These are phyloP conservation scores for Aspergillus sp. DNA, from an alignment of 2,329 filamentous ascomycete genomes.

Conservation along the genomic window DNA sequence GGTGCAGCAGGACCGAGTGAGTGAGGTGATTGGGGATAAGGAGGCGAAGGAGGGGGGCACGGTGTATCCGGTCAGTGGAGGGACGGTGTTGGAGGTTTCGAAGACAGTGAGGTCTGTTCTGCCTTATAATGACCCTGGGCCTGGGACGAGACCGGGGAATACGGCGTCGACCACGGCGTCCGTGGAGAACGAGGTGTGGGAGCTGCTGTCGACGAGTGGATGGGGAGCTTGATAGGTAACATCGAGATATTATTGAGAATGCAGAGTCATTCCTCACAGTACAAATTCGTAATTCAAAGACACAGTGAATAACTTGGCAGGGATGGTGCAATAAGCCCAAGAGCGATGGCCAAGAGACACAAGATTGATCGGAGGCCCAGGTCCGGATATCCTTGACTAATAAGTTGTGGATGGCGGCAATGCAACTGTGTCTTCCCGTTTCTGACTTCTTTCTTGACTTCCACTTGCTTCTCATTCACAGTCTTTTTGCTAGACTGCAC, in stretches of 20 bases:
- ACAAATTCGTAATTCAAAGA: no score
- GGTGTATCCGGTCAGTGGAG: constrained; percentile 44
- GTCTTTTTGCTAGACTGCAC: not conserved
- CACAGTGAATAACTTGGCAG: not conserved
- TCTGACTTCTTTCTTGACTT: not conserved
- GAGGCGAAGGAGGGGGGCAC: constrained; percentile 23
- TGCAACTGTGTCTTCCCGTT: not conserved
- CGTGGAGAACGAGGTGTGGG: constrained; percentile 51
- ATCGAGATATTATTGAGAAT: not conserved
- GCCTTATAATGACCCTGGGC: constrained; percentile 55
- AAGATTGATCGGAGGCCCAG: not conserved
- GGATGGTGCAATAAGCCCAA: not conserved
- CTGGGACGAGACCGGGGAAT: constrained; percentile 47
- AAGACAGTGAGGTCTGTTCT: constrained; percentile 53
- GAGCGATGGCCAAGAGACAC: not conserved
- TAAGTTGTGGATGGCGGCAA: not conserved
- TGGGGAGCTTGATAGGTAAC: constrained; percentile 47
- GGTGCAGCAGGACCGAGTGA: constrained; percentile 50
- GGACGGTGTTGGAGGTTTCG: constrained; percentile 58
- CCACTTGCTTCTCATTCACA: not conserved
- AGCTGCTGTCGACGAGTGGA: constrained; percentile 46
- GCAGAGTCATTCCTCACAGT: no score
- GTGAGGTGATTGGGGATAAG: constrained; percentile 34
- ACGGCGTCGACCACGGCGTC: constrained; percentile 40
- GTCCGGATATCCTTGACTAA: not conserved